Evolutionary conservation across 1,139 yeast species (phyloP).

Genomic region (Geotrichum cucujoidarum): DNA sequence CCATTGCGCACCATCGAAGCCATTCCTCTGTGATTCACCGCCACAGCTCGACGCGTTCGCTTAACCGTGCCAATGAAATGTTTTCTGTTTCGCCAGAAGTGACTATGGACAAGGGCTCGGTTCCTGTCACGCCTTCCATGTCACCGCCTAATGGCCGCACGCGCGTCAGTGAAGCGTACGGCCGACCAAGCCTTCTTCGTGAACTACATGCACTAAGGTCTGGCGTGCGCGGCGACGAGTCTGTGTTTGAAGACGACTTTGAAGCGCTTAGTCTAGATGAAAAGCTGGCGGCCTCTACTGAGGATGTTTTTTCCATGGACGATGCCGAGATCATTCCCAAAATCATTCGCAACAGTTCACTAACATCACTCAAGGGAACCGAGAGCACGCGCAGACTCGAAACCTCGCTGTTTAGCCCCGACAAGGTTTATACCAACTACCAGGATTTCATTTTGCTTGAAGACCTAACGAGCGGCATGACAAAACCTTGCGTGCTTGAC

Average conservation of each 20-base stretch:
- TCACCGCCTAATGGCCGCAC: conserved; percentile 6
- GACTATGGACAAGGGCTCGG: neutral
- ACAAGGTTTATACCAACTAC: conserved; percentile 40
- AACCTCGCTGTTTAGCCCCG: conserved; percentile 20
- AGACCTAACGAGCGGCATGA: conserved; percentile 80
- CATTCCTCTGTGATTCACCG: conserved; percentile 12
- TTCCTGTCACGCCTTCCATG: conserved; percentile 4
- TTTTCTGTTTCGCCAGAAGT: conserved; percentile 9
- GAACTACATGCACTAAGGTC: conserved; percentile 15
- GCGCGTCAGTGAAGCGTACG: conserved; percentile 3
- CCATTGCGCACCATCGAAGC: conserved; percentile 15
- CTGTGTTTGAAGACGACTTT: conserved; percentile 13
- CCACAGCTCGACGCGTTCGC: conserved; percentile 9
- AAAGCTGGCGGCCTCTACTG: conserved; percentile 18
- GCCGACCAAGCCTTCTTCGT: conserved; percentile 8
- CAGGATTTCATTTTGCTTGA: conserved; percentile 86
- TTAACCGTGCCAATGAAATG: conserved; percentile 5
- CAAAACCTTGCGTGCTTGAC: conserved; percentile 85
- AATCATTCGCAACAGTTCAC: conserved; percentile 4
- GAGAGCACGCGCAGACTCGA: conserved; percentile 12
- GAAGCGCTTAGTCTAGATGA: conserved; percentile 7
- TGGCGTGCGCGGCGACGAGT: conserved; percentile 12
- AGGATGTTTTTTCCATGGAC: conserved; percentile 29
- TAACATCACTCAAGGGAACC: conserved; percentile 6
- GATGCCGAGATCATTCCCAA: conserved; percentile 18